Evolutionary conservation across 2,329 filamentous ascomycete genomes (phyloP), one percentile per base, ranked within the genome.

Genomic region (Ceratocystis ficicola): DNA sequence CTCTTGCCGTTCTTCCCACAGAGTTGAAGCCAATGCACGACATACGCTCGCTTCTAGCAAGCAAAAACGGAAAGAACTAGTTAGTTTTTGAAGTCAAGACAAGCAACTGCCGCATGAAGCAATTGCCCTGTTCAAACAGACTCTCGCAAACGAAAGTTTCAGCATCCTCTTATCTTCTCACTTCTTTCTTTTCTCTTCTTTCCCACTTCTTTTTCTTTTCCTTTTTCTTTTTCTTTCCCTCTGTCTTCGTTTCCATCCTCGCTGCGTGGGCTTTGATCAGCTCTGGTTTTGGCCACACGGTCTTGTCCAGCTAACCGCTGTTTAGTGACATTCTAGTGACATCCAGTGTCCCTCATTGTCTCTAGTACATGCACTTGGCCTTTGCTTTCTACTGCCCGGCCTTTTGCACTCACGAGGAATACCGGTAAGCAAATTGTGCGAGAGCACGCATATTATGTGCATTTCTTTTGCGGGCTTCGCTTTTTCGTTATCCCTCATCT

Each of bases 91-190:
- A 59, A 30, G 28, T 52, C 48, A 28, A 52, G 48, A 52, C 48
- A 22, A 52, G 55, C 28, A 59, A n/a, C 28, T 59, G 15, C 28
- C n/a, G 55, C 55, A 59, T 30, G n/a, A 59, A 17, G 25, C 10
- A 36, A 8, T 36, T 59, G 55, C 55, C 25, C 20, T 32, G 55
- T 20, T 7, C 55, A 59, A 59, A 59, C 55, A n/a, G 55, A 36
- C 55, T 57, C 17, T 17, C 28, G 52, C 52, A 57, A 57, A 57
- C 52, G 52, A 28, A 20, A n/a, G 36, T 52, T 64, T 64, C 62
- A 44, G n/a, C 8, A 15, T 25, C 17, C 10, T 41, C 30, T 64
- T 12, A 15, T 44, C 20, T 20, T 15, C 17, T 28, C 44, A 5
- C 30, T 52, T 22, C 15, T 36, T 25, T n/a, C n/a, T 59, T 25